Percentiles rank a stretch among this genome's conserved stretches.
These are phyloP conservation scores for Alnus glutinosa DNA, from an alignment of 306 rosid genomes.

Conservation along the genomic window DNA sequence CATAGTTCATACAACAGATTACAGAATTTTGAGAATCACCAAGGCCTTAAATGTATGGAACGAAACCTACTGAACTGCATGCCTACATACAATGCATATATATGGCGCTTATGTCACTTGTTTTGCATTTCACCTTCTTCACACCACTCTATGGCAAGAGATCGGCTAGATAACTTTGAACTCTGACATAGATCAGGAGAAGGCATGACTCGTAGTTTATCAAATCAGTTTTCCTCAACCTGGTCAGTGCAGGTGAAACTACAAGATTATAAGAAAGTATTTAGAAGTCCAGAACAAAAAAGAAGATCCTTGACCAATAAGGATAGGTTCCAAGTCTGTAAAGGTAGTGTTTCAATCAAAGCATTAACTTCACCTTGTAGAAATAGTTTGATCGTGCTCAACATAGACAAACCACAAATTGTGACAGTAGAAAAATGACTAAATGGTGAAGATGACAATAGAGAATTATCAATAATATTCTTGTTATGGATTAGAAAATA, in stretches of 20 bases:
- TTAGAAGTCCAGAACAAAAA: not conserved
- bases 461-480: too few species aligned
- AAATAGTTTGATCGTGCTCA: too few species aligned
- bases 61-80: too few species aligned
- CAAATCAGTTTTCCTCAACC: not conserved
- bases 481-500: not conserved
- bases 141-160: too few species aligned
- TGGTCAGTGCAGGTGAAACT: conserved; percentile 1
- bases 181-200: too few species aligned
- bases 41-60: too few species aligned
- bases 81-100: too few species aligned
- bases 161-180: too few species aligned
- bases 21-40: too few species aligned
- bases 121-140: too few species aligned
- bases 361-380: not conserved
- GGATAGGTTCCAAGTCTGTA: not conserved
- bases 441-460: not conserved
- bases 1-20: too few species aligned
- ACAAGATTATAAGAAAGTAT: not conserved
- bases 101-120: too few species aligned
- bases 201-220: not conserved
- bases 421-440: not conserved
- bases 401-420: not conserved
- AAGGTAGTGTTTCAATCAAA: not conserved
- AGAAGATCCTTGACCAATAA: not conserved